phyloP scores from a whole-genome alignment of 73 alveolate genomes.

The Tetrahymena borealis region DNA sequence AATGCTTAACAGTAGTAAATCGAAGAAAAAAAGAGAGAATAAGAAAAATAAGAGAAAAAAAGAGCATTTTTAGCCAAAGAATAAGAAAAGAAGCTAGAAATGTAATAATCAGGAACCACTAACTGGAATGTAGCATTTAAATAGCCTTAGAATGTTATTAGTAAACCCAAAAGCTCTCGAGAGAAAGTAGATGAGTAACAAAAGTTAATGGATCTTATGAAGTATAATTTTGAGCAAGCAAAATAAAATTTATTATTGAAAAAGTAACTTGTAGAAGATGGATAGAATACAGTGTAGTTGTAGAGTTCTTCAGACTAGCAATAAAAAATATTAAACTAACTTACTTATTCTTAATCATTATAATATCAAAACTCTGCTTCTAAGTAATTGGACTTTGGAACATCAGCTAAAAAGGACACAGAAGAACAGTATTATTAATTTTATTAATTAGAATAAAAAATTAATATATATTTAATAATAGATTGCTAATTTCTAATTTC shows the following conservation, averaged over 20 bases:
- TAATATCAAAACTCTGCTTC: background rate
- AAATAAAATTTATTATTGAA: background rate
- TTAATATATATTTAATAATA: background rate
- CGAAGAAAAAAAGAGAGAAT: background rate
- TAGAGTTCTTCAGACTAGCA: background rate
- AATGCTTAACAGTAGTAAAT: background rate
- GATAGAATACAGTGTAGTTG: background rate
- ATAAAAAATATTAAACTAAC: background rate
- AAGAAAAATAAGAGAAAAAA: background rate
- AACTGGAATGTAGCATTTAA: background rate
- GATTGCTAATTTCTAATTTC: background rate
- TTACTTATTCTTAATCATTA: background rate
- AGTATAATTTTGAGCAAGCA: background rate
- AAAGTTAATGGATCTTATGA: background rate
- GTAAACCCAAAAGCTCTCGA: background rate
- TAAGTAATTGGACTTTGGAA: background rate
- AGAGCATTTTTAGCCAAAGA: background rate
- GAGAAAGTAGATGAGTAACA: background rate
- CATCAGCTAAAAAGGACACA: background rate
- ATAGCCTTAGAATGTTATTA: background rate
- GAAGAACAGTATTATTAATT: background rate
- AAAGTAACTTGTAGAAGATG: background rate
- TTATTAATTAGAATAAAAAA: no score
- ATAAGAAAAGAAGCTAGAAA: background rate
- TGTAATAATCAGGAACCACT: background rate